These are phyloP conservation scores for Erythrobasidium yunnanense DNA, from an alignment of 768 basidiomycete genomes.

Conservation along the genomic window DNA sequence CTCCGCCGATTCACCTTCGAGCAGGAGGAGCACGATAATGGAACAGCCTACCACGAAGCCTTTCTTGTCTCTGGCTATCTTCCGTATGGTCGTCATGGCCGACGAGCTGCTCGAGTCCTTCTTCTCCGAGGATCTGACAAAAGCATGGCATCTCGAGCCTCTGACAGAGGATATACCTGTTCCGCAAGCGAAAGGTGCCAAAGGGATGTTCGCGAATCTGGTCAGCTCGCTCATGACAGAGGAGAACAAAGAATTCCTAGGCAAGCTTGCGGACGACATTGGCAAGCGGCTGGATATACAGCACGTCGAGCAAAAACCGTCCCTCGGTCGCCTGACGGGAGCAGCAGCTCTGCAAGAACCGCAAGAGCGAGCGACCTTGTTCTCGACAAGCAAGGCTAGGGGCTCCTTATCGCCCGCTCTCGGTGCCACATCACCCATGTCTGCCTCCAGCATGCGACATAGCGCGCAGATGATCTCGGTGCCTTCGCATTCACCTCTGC, in stretches of 20 bases:
- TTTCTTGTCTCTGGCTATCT: slow-evolving; percentile 81
- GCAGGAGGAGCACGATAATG: slow-evolving; percentile 32
- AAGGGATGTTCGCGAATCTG: slow-evolving; percentile 56
- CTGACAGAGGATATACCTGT: slow-evolving; percentile 47
- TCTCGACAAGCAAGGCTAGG: slow-evolving; percentile 67
- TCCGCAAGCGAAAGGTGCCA: slow-evolving; percentile 46
- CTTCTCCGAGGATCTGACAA: slow-evolving; percentile 82
- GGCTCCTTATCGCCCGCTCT: slow-evolving; percentile 63
- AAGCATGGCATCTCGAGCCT: slow-evolving; percentile 67
- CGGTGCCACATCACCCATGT: slow-evolving; percentile 41
- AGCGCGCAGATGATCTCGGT: slow-evolving; percentile 19
- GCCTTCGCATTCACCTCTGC: slow-evolving; percentile 10
- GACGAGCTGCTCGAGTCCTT: slow-evolving; percentile 94
- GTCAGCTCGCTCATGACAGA: slow-evolving; percentile 84
- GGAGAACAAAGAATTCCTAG: slow-evolving; percentile 83
- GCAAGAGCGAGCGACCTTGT: slow-evolving; percentile 53
- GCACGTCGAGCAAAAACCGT: slow-evolving; percentile 48
- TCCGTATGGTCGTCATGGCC: slow-evolving; percentile 96
- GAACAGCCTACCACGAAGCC: slow-evolving; percentile 39
- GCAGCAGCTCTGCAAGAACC: slow-evolving; percentile 52
- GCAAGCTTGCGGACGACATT: slow-evolving; percentile 84
- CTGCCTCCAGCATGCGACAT: slow-evolving; percentile 29
- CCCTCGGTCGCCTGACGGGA: neutral
- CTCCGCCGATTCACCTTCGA: slow-evolving; percentile 41
- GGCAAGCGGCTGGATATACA: slow-evolving; percentile 91